phyloP scores from a whole-genome alignment of 306 rosid species.

The Medicago ruthenica region DNA sequence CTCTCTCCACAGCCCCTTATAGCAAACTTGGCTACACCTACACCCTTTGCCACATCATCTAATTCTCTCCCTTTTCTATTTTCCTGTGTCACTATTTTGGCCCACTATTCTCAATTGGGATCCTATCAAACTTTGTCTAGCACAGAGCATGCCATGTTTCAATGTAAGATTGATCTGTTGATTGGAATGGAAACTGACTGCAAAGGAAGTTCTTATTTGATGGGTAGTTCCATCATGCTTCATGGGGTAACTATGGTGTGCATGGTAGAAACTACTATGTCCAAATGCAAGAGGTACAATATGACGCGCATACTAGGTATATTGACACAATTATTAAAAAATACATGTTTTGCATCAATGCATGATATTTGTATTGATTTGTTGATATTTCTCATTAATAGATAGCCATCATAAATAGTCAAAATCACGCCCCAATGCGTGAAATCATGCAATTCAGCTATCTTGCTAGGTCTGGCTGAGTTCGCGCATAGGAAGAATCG shows the following conservation, averaged over 20 bases:
- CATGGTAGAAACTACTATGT: slow-evolving; percentile 4
- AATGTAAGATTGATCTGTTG: slow-evolving; percentile 25
- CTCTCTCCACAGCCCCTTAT: not conserved
- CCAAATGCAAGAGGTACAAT: slow-evolving; percentile 2
- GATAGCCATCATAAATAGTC: not conserved
- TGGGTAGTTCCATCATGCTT: not conserved
- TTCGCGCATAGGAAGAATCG: not conserved
- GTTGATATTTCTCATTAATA: slow-evolving; percentile 4
- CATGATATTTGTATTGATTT: not conserved
- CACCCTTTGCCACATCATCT: not conserved
- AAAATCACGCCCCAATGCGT: not conserved
- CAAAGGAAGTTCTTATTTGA: not conserved
- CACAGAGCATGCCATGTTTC: slow-evolving; percentile 11
- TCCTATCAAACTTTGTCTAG: not conserved
- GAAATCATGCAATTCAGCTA: not conserved
- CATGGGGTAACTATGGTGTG: slow-evolving; percentile 17
- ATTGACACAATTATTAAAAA: not conserved
- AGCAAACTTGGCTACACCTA: not conserved
- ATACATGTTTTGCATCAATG: not conserved
- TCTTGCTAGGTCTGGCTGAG: not conserved
- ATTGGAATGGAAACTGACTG: slow-evolving; percentile 34
- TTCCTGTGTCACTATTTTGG: not conserved
- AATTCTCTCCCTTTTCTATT: not conserved
- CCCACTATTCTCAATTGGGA: not conserved
- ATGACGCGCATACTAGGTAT: not conserved